These are phyloP conservation scores for Larix sibirica DNA, from an alignment of 83 land plant genomes.

Conservation along the genomic window DNA sequence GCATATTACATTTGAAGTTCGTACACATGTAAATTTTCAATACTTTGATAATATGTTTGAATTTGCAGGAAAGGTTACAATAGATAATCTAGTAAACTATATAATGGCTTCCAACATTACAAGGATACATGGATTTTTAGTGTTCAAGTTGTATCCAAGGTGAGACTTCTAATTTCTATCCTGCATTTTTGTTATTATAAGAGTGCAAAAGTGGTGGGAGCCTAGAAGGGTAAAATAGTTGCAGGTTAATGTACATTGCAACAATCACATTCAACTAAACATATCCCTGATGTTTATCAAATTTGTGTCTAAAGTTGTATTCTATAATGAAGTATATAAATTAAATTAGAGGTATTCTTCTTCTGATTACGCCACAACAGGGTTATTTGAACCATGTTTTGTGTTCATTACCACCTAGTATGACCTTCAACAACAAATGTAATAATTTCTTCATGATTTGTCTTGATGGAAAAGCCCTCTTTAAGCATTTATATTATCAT, in stretches of 20 bases:
- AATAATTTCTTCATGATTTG: too few species aligned
- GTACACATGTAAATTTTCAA: background rate
- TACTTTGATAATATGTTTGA: slow-evolving; percentile 64
- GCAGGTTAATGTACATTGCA: background rate
- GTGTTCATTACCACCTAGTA: too few species aligned
- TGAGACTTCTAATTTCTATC: slow-evolving; percentile 21
- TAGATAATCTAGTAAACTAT: slow-evolving; percentile 87
- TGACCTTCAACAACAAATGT: too few species aligned
- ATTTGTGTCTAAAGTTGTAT: background rate
- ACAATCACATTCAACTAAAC: background rate
- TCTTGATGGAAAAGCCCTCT: too few species aligned
- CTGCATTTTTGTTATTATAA: background rate
- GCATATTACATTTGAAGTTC: background rate
- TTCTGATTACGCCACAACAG: too few species aligned
- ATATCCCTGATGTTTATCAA: background rate
- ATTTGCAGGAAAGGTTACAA: slow-evolving; percentile 76
- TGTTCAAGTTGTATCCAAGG: slow-evolving; percentile 91
- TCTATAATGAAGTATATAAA: background rate
- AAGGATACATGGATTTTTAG: slow-evolving; percentile 97
- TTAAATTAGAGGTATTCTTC: too few species aligned
- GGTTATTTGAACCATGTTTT: too few species aligned
- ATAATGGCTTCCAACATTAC: slow-evolving; percentile 96
- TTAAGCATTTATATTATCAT: too few species aligned
- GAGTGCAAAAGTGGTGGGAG: background rate
- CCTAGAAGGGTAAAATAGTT: background rate